These are phyloP conservation scores for Fusarium sp. DNA, from an alignment of 2,329 filamentous ascomycete species.

Conservation along the genomic window DNA sequence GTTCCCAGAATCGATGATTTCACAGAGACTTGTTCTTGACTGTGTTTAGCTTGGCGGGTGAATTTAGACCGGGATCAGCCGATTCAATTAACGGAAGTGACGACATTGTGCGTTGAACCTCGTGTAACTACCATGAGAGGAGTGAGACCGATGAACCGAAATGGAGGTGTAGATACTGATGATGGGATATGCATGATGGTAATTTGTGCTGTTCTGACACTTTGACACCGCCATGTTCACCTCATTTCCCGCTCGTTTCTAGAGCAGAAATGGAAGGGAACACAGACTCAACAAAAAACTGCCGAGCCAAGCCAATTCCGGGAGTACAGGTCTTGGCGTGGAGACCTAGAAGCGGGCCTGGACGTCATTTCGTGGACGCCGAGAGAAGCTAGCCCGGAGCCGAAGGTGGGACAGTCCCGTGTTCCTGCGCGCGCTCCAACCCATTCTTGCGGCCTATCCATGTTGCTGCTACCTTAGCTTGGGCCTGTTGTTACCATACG, in stretches of 20 bases:
- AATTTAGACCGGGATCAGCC: background rate
- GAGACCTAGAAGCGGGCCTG: background rate
- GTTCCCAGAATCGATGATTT: background rate
- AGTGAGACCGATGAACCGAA: background rate
- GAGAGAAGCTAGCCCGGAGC: constrained; percentile 6
- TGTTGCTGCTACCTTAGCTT: background rate
- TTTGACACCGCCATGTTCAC: background rate
- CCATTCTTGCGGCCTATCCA: background rate
- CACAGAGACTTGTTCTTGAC: background rate
- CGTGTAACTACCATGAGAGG: background rate
- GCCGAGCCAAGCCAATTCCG: constrained; percentile 9
- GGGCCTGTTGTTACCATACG: background rate
- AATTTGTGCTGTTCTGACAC: background rate
- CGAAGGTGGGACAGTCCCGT: constrained; percentile 3
- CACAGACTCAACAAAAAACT: constrained; percentile 16
- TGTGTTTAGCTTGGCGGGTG: background rate
- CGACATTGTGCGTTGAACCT: background rate
- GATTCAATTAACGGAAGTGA: background rate
- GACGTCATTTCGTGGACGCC: constrained; percentile 16
- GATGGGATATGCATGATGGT: background rate
- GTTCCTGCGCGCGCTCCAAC: background rate
- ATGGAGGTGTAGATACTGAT: background rate
- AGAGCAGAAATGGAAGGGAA: background rate
- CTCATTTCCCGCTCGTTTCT: background rate
- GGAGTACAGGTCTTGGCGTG: background rate